Evolutionary conservation across 257 asterid genomes (phyloP).

Genomic region (Perilla frutescens): DNA sequence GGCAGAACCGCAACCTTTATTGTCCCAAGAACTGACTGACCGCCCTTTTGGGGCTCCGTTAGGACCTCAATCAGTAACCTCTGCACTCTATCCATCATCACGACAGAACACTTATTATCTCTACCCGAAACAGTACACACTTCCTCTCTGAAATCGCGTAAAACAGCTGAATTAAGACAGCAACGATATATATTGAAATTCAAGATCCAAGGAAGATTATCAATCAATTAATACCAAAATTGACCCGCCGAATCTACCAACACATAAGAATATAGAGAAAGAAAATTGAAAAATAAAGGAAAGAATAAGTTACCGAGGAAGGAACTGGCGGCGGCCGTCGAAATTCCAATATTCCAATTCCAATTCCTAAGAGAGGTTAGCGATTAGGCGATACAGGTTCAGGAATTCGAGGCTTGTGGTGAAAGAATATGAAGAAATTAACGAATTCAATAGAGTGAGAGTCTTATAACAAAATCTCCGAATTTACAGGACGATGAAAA

Average conservation of each 20-base stretch:
- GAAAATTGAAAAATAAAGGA: background rate
- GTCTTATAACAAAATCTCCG: slow-evolving; percentile 10
- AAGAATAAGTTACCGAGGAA: slow-evolving; percentile 16
- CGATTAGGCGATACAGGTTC: background rate
- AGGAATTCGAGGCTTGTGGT: background rate
- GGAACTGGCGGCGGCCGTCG: slow-evolving; percentile 15
- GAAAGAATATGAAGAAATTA: background rate
- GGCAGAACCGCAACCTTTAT: slow-evolving; percentile 93
- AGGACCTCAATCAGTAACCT: slow-evolving; percentile 70
- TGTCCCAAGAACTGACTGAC: slow-evolving; percentile 73
- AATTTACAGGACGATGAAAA: background rate
- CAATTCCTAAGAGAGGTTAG: slow-evolving; percentile 3
- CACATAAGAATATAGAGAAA: background rate
- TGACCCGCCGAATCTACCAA: too few species aligned
- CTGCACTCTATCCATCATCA: slow-evolving; percentile 59
- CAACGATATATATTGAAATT: background rate
- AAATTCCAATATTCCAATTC: slow-evolving; percentile 8
- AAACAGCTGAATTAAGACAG: background rate
- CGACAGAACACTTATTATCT: background rate
- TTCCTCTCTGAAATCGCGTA: too few species aligned
- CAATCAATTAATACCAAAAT: background rate
- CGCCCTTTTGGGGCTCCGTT: slow-evolving; percentile 75
- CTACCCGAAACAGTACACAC: background rate
- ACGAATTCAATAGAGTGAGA: background rate
- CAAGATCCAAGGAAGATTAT: slow-evolving; percentile 27